A percentile compares a stretch with the other conserved stretches of the same genome.
Evolutionary conservation across 495 filamentous ascomycete species (phyloP).

Genomic region (Xylaria bambusicola): DNA sequence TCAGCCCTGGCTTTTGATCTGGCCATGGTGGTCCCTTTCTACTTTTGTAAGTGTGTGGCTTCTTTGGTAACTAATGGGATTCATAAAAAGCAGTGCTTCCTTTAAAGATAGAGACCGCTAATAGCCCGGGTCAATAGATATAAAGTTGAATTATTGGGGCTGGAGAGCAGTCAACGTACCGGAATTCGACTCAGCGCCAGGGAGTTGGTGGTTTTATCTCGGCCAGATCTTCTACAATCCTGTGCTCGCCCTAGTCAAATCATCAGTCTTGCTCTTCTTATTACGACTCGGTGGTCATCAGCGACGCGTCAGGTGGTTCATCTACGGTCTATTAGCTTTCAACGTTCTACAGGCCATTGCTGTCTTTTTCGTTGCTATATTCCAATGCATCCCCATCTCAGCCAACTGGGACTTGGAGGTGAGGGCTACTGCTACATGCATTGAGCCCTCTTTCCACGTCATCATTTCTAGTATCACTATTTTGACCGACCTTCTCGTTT

Average conservation of each 20-base stretch:
- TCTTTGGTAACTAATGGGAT: not conserved
- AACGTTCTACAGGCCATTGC: slow-evolving; percentile 48
- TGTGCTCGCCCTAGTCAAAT: slow-evolving; percentile 49
- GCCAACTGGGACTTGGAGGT: slow-evolving; percentile 46
- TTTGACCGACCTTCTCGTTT: slow-evolving; percentile 49
- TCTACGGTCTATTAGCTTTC: slow-evolving; percentile 42
- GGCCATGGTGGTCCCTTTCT: slow-evolving; percentile 4
- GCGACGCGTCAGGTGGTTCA: slow-evolving; percentile 28
- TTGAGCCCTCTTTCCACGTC: slow-evolving; percentile 48
- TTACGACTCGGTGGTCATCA: slow-evolving; percentile 42
- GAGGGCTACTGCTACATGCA: slow-evolving; percentile 39
- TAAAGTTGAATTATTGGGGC: slow-evolving; percentile 9
- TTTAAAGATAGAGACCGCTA: not conserved
- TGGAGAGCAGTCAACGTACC: not conserved
- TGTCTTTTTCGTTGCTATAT: slow-evolving; percentile 51
- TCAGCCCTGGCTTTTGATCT: not conserved
- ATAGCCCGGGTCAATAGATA: not conserved
- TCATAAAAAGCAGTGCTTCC: not conserved
- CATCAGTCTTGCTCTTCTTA: slow-evolving; percentile 55
- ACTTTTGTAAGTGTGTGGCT: not conserved
- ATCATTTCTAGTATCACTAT: slow-evolving; percentile 47
- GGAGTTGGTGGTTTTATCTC: slow-evolving; percentile 19
- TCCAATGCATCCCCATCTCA: slow-evolving; percentile 52
- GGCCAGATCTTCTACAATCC: slow-evolving; percentile 28
- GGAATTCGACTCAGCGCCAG: slow-evolving; percentile 1